Evolutionary conservation across 495 filamentous ascomycete genomes (phyloP).

Genomic region (Talaromyces wortmannii): DNA sequence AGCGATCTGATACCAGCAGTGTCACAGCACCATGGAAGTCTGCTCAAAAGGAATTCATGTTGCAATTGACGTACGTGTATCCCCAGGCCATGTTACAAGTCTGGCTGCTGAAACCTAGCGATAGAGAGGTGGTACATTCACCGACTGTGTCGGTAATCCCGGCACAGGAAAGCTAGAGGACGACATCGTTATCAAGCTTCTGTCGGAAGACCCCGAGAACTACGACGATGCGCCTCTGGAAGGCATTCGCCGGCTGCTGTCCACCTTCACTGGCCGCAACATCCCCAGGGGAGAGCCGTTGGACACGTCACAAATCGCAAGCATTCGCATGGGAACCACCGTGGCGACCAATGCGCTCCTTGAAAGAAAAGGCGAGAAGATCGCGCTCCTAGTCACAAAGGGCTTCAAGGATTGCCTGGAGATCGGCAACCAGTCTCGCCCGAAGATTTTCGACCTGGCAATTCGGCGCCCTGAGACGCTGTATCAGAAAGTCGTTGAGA

Average conservation of each 20-base stretch:
- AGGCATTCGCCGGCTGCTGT: conserved; percentile 77
- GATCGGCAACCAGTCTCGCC: conserved; percentile 66
- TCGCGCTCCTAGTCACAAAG: conserved; percentile 74
- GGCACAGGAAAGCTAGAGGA: conserved; percentile 48
- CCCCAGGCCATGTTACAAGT: too few species aligned
- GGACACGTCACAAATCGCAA: conserved; percentile 71
- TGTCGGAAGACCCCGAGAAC: conserved; percentile 72
- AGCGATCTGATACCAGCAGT: not conserved
- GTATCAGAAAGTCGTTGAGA: conserved; percentile 58
- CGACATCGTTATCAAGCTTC: conserved; percentile 70
- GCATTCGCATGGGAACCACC: conserved; percentile 72
- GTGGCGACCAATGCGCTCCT: conserved; percentile 72
- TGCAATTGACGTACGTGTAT: conserved; percentile 5
- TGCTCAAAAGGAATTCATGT: conserved; percentile 3
- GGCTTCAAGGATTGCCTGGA: conserved; percentile 80
- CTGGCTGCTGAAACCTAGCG: not conserved
- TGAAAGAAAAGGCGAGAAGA: conserved; percentile 78
- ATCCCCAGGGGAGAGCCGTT: conserved; percentile 67
- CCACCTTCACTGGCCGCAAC: conserved; percentile 59
- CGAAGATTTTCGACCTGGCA: conserved; percentile 65
- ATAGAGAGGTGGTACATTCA: conserved; percentile 19
- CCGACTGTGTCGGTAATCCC: conserved; percentile 18
- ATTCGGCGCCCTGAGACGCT: conserved; percentile 65
- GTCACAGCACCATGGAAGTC: not conserved
- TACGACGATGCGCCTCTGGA: conserved; percentile 75